Conservation (phyloP, 1,284 basidiomycete species). For the Peniophora sp. region DNA sequence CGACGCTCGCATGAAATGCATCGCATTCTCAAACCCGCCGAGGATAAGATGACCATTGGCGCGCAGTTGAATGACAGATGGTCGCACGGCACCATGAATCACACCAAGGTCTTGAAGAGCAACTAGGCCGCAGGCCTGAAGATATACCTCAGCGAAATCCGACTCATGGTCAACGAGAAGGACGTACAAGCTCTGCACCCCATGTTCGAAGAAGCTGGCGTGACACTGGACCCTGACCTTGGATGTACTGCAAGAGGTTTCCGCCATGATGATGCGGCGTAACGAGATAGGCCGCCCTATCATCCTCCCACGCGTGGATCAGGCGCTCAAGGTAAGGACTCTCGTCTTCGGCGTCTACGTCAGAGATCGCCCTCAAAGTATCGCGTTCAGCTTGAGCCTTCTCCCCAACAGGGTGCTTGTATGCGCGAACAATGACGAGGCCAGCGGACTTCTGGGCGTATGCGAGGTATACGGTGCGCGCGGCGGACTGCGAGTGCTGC, state of each 20-base stretch:
- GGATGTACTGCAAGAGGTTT: constrained; percentile 7
- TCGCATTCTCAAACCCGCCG: constrained; percentile 7
- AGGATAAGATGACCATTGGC: constrained; percentile 11
- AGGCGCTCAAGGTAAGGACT: constrained; percentile 9
- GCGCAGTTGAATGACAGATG: constrained; percentile 8
- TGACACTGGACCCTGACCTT: constrained; percentile 5
- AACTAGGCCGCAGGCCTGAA: constrained; percentile 8
- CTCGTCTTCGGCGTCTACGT: background rate
- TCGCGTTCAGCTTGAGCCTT: constrained; percentile 7
- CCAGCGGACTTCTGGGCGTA: background rate
- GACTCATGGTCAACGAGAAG: background rate
- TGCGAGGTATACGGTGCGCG: background rate
- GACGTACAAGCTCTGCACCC: constrained; percentile 11
- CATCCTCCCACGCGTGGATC: constrained; percentile 11
- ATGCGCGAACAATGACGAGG: constrained; percentile 10
- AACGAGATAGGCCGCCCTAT: constrained; percentile 7
- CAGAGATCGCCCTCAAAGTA: constrained; percentile 4
- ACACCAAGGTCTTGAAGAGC: constrained; percentile 10
- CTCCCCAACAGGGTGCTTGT: constrained; percentile 5
- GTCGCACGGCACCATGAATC: constrained; percentile 10
- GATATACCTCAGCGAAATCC: background rate
- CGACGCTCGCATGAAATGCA: background rate
- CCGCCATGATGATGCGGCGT: constrained; percentile 10
- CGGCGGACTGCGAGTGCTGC: constrained; percentile 5
- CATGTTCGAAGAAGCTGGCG: constrained; percentile 5